Evolutionary conservation across 2,329 filamentous ascomycete genomes (phyloP).

Genomic region (Trichoderma gracile): DNA sequence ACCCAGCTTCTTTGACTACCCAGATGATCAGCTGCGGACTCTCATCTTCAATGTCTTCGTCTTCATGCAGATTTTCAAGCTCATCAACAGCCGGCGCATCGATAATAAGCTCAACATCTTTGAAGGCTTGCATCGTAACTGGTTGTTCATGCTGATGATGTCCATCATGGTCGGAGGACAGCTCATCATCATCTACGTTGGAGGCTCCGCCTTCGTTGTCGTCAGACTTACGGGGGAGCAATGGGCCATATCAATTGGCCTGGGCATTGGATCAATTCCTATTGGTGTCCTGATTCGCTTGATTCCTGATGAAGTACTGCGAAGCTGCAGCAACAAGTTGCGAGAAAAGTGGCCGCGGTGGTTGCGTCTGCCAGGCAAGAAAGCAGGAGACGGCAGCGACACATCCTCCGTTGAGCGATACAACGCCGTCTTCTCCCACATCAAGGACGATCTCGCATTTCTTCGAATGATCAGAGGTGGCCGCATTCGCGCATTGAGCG

Average conservation of each 20-base stretch:
- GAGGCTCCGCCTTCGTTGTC: constrained; percentile 61
- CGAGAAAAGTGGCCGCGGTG: not conserved
- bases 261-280: constrained; percentile 74
- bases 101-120: constrained; percentile 78
- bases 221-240: constrained; percentile 61
- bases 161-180: constrained; percentile 70
- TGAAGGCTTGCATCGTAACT: constrained; percentile 66
- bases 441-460: not conserved
- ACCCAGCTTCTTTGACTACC: constrained; percentile 50
- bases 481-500: not conserved
- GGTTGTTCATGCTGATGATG: constrained; percentile 70
- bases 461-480: not conserved
- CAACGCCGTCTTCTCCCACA: not conserved
- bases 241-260: constrained; percentile 75
- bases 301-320: not conserved
- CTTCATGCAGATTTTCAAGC: constrained; percentile 73
- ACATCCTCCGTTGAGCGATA: not conserved
- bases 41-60: constrained; percentile 70
- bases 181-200: constrained; percentile 70
- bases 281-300: constrained; percentile 68
- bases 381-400: not conserved
- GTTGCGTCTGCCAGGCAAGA: not conserved
- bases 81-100: constrained; percentile 65
- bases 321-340: not conserved
- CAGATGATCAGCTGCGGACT: constrained; percentile 27